A percentile compares a stretch with the other conserved stretches of the same genome.
Conservation (phyloP, 2,329 filamentous ascomycete species). For the Monosporascus ibericus region DNA sequence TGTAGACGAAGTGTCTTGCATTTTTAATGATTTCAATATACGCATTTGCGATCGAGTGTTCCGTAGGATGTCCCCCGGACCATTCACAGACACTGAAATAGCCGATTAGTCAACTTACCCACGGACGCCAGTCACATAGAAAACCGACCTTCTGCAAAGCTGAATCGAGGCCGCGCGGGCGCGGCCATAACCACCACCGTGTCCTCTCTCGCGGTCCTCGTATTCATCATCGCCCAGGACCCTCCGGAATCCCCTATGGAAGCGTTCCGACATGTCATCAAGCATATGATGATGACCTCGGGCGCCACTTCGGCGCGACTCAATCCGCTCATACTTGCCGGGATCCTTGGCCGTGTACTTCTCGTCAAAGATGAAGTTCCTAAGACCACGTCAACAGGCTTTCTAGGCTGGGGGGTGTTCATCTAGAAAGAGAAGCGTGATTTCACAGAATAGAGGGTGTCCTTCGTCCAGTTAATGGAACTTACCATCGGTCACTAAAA, state of each 20-base stretch:
- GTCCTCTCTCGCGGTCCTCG: slow-evolving; percentile 7
- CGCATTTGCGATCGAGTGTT: slow-evolving; percentile 81
- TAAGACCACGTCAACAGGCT: slow-evolving; percentile 17
- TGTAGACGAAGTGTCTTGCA: slow-evolving; percentile 69
- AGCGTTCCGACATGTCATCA: slow-evolving; percentile 38
- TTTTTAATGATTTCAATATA: slow-evolving; percentile 68
- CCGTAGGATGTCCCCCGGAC: slow-evolving; percentile 45
- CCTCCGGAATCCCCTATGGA: slow-evolving; percentile 33
- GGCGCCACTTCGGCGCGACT: slow-evolving; percentile 9
- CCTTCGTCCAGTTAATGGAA: background rate
- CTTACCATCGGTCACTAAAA: slow-evolving; percentile 74
- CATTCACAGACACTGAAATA: slow-evolving; percentile 38
- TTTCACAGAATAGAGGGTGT: background rate
- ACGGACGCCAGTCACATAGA: background rate
- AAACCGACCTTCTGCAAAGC: slow-evolving; percentile 40
- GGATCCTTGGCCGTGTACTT: slow-evolving; percentile 61
- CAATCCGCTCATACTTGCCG: slow-evolving; percentile 40
- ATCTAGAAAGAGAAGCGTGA: background rate
- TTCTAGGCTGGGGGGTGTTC: no score
- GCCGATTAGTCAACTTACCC: slow-evolving; percentile 4
- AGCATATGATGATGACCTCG: slow-evolving; percentile 21
- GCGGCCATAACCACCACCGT: background rate
- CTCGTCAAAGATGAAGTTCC: slow-evolving; percentile 78
- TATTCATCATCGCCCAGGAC: slow-evolving; percentile 29
- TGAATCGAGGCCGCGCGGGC: slow-evolving; percentile 35